These are phyloP conservation scores for Aspergillus ruber DNA, from an alignment of 2,329 filamentous ascomycete species.

Conservation along the genomic window DNA sequence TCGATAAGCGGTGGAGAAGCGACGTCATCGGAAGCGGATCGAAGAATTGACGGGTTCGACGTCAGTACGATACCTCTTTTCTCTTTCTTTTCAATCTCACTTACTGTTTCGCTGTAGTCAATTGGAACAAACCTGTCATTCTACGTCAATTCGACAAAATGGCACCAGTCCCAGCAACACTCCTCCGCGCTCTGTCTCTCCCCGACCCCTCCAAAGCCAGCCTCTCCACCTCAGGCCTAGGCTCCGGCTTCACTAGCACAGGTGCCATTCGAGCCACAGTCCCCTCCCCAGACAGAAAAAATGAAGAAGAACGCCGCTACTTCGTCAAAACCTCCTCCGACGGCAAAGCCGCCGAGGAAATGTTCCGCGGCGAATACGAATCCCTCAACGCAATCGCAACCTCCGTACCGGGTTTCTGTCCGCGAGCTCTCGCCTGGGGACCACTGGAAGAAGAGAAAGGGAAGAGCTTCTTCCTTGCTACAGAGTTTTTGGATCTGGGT, in stretches of 20 bases:
- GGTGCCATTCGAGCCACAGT: conserved; percentile 32
- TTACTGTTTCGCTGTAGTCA: too few relatives aligned
- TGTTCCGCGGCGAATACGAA: conserved; percentile 64
- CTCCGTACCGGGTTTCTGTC: conserved; percentile 68
- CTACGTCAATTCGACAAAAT: conserved; percentile 10
- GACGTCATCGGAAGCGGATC: conserved; percentile 14
- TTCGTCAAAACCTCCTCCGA: conserved; percentile 36
- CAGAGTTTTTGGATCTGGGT: conserved; percentile 70
- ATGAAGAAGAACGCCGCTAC: conserved; percentile 25
- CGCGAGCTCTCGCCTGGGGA: conserved; percentile 68
- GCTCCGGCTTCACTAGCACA: conserved; percentile 41
- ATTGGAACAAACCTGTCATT: neutral
- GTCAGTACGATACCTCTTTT: neutral
- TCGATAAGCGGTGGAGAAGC: conserved; percentile 6
- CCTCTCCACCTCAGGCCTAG: conserved; percentile 32
- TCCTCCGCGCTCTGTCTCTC: conserved; percentile 34
- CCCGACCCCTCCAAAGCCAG: conserved; percentile 27
- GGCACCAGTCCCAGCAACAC: conserved; percentile 25
- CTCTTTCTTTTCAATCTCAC: neutral
- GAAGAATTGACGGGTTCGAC: neutral
- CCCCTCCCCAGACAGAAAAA: conserved; percentile 12
- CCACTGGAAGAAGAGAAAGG: conserved; percentile 43
- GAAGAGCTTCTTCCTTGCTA: conserved; percentile 52
- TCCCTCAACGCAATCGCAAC: conserved; percentile 76
- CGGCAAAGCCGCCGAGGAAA: conserved; percentile 28